A percentile compares a stretch with the other conserved stretches of the same genome.
Conservation (phyloP, 139 green algal genomes). For the Gonium pectorale region DNA sequence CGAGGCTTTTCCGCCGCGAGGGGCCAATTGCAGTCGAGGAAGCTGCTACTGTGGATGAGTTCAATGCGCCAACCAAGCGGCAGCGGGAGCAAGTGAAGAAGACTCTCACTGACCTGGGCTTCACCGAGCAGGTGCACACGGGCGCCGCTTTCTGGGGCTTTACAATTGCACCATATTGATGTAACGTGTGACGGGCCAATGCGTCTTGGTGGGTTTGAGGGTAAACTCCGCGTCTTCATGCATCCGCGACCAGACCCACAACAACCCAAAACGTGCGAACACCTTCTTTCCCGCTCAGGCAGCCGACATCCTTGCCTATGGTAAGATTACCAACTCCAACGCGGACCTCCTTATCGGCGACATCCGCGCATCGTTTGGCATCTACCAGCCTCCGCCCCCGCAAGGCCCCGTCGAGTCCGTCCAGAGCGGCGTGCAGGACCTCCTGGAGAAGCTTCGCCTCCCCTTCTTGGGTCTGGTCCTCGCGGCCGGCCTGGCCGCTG, state of each 20-base stretch:
- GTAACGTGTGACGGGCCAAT: background rate
- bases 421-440: constrained; percentile 17
- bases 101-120: constrained; percentile 21
- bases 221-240: too few species aligned
- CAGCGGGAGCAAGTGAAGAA: constrained; percentile 23
- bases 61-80: constrained; percentile 3
- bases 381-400: constrained; percentile 22
- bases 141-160: too few species aligned
- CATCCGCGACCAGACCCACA: too few species aligned
- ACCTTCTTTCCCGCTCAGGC: background rate
- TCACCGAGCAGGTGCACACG: constrained; percentile 42
- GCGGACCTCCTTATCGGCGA: constrained; percentile 39
- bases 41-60: background rate
- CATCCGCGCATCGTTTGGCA: constrained; percentile 33
- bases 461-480: constrained; percentile 30
- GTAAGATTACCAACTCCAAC: constrained; percentile 37
- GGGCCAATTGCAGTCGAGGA: background rate
- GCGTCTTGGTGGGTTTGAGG: background rate
- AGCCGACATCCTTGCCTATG: constrained; percentile 25
- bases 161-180: background rate
- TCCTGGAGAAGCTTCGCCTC: background rate
- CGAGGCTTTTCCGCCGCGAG: constrained; percentile 18
- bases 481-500: background rate
- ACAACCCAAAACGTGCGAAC: too few species aligned
- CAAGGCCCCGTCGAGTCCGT: background rate